A percentile compares a stretch with the other conserved stretches of the same genome.
These are phyloP conservation scores for Grammothele lineata DNA, from an alignment of 768 basidiomycete genomes.

Conservation along the genomic window DNA sequence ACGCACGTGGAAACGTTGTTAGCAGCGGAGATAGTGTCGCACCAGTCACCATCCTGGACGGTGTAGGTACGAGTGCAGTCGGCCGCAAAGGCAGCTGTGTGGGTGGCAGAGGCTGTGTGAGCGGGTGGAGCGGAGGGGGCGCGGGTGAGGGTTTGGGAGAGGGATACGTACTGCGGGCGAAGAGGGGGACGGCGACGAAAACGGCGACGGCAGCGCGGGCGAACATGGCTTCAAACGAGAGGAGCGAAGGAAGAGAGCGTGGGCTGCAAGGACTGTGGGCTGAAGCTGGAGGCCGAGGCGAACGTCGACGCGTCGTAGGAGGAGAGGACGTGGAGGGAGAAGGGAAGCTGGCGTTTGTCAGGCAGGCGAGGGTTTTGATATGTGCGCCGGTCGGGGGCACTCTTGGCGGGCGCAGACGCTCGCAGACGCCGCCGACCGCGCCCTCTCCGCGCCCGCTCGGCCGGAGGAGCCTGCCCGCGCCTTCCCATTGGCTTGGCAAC, in stretches of 20 bases:
- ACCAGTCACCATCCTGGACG: constrained; percentile 53
- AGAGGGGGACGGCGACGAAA: constrained; percentile 42
- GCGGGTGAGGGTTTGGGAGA: too few species aligned
- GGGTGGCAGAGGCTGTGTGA: not conserved
- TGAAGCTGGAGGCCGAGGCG: constrained; percentile 8
- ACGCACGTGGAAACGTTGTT: constrained; percentile 62
- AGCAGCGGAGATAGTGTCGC: constrained; percentile 61
- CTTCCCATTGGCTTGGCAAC: too few species aligned
- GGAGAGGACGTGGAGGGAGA: constrained; percentile 5
- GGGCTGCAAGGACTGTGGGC: constrained; percentile 8
- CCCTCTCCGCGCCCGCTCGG: too few species aligned
- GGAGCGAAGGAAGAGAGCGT: constrained; percentile 23
- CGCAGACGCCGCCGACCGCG: not conserved
- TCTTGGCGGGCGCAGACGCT: constrained; percentile 6
- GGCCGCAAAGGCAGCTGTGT: constrained; percentile 18
- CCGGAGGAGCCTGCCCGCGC: too few species aligned
- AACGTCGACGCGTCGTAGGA: constrained; percentile 22
- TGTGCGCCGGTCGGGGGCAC: constrained; percentile 4
- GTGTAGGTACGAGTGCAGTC: constrained; percentile 59
- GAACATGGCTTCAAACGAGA: constrained; percentile 33
- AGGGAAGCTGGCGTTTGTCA: not conserved
- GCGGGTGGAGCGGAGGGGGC: not conserved
- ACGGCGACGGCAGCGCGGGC: constrained; percentile 32
- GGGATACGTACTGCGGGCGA: constrained; percentile 38
- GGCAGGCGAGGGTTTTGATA: constrained; percentile 3